These are phyloP conservation scores for Lactarius indigo DNA, from an alignment of 768 basidiomycete species.

Conservation along the genomic window DNA sequence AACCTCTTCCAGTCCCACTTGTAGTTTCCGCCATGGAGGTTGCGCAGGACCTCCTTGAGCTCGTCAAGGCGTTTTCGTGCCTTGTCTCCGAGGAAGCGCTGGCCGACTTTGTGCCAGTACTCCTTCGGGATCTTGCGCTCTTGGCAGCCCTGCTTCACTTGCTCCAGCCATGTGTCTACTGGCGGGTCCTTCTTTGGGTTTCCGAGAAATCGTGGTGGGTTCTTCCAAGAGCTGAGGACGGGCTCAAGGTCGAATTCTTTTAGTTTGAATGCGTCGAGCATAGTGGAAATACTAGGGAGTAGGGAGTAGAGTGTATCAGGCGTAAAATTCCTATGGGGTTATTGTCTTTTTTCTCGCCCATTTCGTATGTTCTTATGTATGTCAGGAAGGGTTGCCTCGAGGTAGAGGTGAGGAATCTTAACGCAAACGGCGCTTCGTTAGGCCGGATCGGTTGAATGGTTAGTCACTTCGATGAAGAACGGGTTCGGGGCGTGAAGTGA, in stretches of 20 bases:
- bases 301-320: not conserved
- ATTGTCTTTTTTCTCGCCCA: slow-evolving; percentile 1
- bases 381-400: slow-evolving; percentile 13
- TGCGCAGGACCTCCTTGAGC: slow-evolving; percentile 67
- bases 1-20: slow-evolving; percentile 84
- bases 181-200: slow-evolving; percentile 64
- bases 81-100: slow-evolving; percentile 68
- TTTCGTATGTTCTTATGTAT: slow-evolving; percentile 10
- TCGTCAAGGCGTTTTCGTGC: slow-evolving; percentile 68
- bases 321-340: slow-evolving; percentile 8
- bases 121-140: slow-evolving; percentile 72
- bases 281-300: not conserved
- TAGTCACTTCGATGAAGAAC: not conserved
- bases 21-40: slow-evolving; percentile 74
- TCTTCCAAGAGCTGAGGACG: slow-evolving; percentile 58
- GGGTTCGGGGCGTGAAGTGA: slow-evolving; percentile 18
- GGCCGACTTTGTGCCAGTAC: slow-evolving; percentile 79
- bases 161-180: slow-evolving; percentile 69
- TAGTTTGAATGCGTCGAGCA: slow-evolving; percentile 77
- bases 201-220: slow-evolving; percentile 64
- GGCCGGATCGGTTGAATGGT: not conserved
- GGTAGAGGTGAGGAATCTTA: slow-evolving; percentile 14
- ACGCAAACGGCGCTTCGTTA: slow-evolving; percentile 1
- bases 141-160: slow-evolving; percentile 68
- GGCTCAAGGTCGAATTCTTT: slow-evolving; percentile 75